phyloP scores from a whole-genome alignment of 371 early-diverging fungal genomes.

The Gilbertella persicaria region DNA sequence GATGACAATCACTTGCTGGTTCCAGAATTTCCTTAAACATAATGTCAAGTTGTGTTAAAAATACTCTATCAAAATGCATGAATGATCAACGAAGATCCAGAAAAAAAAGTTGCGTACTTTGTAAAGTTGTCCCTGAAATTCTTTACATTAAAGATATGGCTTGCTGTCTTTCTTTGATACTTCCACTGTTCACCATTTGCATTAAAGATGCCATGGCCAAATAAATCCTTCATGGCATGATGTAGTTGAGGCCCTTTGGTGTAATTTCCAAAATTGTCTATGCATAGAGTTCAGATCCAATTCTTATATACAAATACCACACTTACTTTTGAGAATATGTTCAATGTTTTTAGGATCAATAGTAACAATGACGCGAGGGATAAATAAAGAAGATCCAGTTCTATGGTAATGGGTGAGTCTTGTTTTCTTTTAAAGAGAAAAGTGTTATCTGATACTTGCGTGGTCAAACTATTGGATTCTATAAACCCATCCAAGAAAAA shows the following conservation, averaged over 20 bases:
- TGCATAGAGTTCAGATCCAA: too few species aligned
- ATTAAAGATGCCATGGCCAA: slow-evolving; percentile 43
- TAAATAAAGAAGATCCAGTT: too few species aligned
- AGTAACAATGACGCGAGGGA: too few species aligned
- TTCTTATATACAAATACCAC: too few species aligned
- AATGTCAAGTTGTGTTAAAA: slow-evolving; percentile 32
- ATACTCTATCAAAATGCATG: slow-evolving; percentile 23
- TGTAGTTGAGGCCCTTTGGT: slow-evolving; percentile 34
- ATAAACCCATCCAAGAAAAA: too few species aligned
- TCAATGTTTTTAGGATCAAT: too few species aligned
- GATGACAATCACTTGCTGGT: slow-evolving; percentile 25
- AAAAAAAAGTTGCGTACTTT: slow-evolving; percentile 26
- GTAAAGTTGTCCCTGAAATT: slow-evolving; percentile 56
- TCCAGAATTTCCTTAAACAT: slow-evolving; percentile 36
- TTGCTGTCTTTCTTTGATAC: slow-evolving; percentile 41
- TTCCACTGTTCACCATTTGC: slow-evolving; percentile 46
- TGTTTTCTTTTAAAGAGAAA: too few species aligned
- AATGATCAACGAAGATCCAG: too few species aligned
- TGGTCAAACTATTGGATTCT: too few species aligned
- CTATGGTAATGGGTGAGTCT: too few species aligned
- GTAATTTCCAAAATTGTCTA: slow-evolving; percentile 37
- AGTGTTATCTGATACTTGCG: too few species aligned
- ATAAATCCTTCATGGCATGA: slow-evolving; percentile 20
- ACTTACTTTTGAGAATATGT: too few species aligned
- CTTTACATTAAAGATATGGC: slow-evolving; percentile 53